phyloP scores from a whole-genome alignment of 2,329 filamentous ascomycete species.

The Keithomyces neogunnii region DNA sequence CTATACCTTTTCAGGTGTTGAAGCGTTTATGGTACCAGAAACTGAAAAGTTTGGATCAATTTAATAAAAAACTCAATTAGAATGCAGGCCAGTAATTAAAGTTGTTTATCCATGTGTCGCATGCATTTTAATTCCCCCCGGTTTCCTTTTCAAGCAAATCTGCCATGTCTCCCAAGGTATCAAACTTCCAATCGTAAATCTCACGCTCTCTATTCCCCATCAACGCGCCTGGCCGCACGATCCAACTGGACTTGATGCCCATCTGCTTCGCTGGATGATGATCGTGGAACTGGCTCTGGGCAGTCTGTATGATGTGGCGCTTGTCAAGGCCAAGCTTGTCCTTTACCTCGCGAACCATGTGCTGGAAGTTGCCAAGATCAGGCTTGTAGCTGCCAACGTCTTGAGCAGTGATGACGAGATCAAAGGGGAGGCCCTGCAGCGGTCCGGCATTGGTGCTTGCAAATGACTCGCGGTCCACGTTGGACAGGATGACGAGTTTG shows the following conservation, averaged over 20 bases:
- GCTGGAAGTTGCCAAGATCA: slow-evolving; percentile 52
- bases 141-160: slow-evolving; percentile 37
- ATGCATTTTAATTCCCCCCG: not conserved
- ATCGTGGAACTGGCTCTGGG: slow-evolving; percentile 59
- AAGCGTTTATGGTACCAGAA: no score
- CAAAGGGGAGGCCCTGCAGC: slow-evolving; percentile 44
- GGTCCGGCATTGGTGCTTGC: slow-evolving; percentile 17
- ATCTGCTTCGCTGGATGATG: slow-evolving; percentile 55
- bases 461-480: slow-evolving; percentile 39
- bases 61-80: not conserved
- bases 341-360: slow-evolving; percentile 47
- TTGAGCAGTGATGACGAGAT: slow-evolving; percentile 60
- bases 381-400: slow-evolving; percentile 69
- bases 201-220: slow-evolving; percentile 28
- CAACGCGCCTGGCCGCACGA: slow-evolving; percentile 29
- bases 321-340: slow-evolving; percentile 42
- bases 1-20: no score
- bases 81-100: not conserved
- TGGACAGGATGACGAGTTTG: slow-evolving; percentile 53
- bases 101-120: not conserved
- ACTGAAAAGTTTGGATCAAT: no score
- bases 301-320: slow-evolving; percentile 56
- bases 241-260: slow-evolving; percentile 57
- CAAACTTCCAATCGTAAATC: slow-evolving; percentile 41
- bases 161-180: slow-evolving; percentile 51